phyloP scores from a whole-genome alignment of 495 filamentous ascomycete genomes.

The Podospora tetraspora region DNA sequence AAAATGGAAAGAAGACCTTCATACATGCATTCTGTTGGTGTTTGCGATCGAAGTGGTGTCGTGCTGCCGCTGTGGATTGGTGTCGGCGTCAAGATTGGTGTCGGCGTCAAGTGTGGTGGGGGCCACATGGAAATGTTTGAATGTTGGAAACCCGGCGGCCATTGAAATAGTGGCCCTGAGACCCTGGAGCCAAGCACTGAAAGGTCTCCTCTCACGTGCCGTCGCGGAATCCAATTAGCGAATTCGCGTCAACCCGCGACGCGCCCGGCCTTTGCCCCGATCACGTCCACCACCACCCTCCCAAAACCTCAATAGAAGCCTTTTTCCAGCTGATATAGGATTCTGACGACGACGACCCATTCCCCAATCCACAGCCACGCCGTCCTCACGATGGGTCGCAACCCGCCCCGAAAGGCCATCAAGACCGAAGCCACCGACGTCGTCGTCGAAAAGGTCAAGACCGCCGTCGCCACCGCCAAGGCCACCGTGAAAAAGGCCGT shows the following conservation, averaged over 20 bases:
- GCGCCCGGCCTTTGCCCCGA: background rate
- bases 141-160: background rate
- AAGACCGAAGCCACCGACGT: conserved; percentile 2
- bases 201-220: background rate
- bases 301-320: background rate
- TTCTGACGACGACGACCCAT: background rate
- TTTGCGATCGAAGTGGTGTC: too few species aligned
- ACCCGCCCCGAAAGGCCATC: background rate
- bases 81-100: background rate
- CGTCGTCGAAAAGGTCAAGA: conserved; percentile 5
- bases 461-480: conserved; percentile 10
- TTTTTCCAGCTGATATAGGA: background rate
- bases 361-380: background rate
- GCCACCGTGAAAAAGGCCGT: conserved; percentile 14
- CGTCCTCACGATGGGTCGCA: conserved; percentile 1
- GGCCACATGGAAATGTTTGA: background rate
- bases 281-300: background rate
- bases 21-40: background rate
- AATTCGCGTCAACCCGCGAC: conserved; percentile 1
- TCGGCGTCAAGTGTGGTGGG: too few species aligned
- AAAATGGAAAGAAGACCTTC: background rate
- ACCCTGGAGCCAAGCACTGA: background rate
- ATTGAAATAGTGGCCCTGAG: background rate
- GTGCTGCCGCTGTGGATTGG: background rate
- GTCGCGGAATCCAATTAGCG: background rate